Percentiles rank a stretch among this genome's conserved stretches.
Conservation (phyloP, 2,329 filamentous ascomycete genomes). For the Boeremia lycopersici region DNA sequence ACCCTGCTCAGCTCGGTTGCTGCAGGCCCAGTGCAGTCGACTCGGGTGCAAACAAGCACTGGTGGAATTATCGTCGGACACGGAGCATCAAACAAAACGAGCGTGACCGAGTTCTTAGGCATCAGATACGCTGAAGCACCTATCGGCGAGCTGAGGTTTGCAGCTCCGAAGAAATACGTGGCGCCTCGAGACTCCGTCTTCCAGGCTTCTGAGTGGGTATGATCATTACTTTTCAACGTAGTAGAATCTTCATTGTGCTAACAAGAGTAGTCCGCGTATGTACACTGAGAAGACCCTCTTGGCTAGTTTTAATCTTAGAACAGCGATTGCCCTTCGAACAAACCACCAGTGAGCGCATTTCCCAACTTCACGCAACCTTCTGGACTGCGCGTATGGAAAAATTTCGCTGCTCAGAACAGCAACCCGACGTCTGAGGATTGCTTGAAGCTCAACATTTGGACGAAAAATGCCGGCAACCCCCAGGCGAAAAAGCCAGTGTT, state of each 20-base stretch:
- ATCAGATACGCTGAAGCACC: conserved; percentile 46
- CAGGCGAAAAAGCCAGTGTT: conserved; percentile 36
- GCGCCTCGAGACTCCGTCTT: conserved; percentile 29
- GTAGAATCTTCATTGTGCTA: conserved; percentile 3
- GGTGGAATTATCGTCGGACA: conserved; percentile 44
- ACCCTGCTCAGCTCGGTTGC: conserved; percentile 16
- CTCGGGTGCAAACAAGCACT: conserved; percentile 29
- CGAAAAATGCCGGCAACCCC: conserved; percentile 20
- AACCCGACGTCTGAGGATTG: conserved; percentile 37
- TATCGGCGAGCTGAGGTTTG: conserved; percentile 42
- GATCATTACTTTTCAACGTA: background rate
- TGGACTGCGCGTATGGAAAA: conserved; percentile 33
- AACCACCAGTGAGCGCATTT: conserved; percentile 30
- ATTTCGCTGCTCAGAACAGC: conserved; percentile 33
- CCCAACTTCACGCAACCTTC: conserved; percentile 36
- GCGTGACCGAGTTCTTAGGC: conserved; percentile 43
- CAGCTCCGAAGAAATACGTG: conserved; percentile 34
- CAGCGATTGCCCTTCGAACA: conserved; percentile 34
- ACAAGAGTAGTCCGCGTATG: conserved; percentile 31
- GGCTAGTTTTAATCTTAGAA: background rate
- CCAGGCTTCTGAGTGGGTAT: conserved; percentile 32
- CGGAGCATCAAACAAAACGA: conserved; percentile 26
- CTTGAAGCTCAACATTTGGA: conserved; percentile 40
- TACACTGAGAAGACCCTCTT: background rate
- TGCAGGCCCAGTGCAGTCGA: conserved; percentile 5